These are phyloP conservation scores for Lipomyces oligophaga DNA, from an alignment of 805 yeast species.

Conservation along the genomic window DNA sequence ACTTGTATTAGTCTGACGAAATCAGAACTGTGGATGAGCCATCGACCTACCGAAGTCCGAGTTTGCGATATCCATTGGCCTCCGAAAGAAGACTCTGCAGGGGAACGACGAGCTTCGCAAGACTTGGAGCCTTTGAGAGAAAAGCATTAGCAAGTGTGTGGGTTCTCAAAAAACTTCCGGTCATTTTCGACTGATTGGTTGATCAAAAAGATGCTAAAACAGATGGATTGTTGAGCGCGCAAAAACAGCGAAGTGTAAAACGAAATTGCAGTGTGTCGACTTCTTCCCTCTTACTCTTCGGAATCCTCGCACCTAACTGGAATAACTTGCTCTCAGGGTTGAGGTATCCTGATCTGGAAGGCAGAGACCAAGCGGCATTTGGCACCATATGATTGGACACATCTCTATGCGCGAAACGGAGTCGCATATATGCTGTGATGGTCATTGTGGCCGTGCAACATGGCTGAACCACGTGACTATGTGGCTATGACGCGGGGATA, in stretches of 20 bases:
- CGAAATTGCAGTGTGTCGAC: not conserved
- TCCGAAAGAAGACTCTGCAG: conserved; percentile 68
- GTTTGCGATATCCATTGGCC: conserved; percentile 86
- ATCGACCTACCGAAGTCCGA: conserved; percentile 61
- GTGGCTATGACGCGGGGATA: no score
- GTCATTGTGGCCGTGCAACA: no score
- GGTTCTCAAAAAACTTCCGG: conserved; percentile 25
- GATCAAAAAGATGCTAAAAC: not conserved
- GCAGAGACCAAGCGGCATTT: no score
- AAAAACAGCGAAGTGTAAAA: not conserved
- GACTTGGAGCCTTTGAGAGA: conserved; percentile 52
- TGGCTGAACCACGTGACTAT: no score
- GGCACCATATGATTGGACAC: no score
- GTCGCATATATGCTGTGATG: no score
- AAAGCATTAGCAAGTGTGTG: conserved; percentile 17
- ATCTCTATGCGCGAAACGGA: no score
- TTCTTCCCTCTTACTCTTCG: not conserved
- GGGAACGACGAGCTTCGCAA: conserved; percentile 75
- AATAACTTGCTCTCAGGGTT: no score
- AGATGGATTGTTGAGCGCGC: not conserved
- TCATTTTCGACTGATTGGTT: conserved; percentile 8
- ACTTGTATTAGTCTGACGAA: not conserved
- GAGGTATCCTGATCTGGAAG: no score
- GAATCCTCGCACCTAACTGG: no score
- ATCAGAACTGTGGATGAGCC: not conserved